phyloP scores from a whole-genome alignment of 345 rosid species.

The Raphanus raphanistrum region DNA sequence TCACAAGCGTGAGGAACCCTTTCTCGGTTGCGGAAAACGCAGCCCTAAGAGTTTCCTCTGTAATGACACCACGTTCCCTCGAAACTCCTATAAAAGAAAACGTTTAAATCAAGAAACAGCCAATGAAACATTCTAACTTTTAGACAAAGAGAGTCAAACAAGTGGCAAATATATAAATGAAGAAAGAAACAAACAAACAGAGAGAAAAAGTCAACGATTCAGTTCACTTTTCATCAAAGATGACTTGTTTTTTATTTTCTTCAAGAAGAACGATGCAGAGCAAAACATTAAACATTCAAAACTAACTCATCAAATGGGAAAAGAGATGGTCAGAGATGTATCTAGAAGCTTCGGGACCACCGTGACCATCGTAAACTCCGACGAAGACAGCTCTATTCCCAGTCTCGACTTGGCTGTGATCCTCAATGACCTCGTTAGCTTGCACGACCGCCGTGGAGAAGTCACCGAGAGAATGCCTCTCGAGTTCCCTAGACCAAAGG shows the following conservation, averaged over 20 bases:
- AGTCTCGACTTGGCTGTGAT: conserved; percentile 84
- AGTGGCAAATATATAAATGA: background rate
- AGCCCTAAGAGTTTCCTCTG: conserved; percentile 68
- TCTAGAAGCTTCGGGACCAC: conserved; percentile 93
- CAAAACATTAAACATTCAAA: too few species aligned
- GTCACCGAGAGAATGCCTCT: conserved; percentile 75
- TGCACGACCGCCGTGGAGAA: conserved; percentile 84
- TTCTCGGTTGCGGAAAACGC: conserved; percentile 84
- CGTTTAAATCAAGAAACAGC: conserved; percentile 14
- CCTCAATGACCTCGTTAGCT: conserved; percentile 84
- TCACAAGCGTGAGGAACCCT: conserved; percentile 87
- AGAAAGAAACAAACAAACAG: conserved; percentile 22
- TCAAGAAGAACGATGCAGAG: too few species aligned
- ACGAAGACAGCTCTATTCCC: conserved; percentile 68
- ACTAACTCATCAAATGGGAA: conserved; percentile 68
- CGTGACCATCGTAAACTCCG: conserved; percentile 96
- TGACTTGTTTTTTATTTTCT: too few species aligned
- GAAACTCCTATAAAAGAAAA: conserved; percentile 53
- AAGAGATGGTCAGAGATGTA: conserved; percentile 82
- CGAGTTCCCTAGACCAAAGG: conserved; percentile 80
- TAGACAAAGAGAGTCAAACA: background rate
- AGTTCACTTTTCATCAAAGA: conserved; percentile 30
- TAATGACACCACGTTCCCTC: conserved; percentile 55
- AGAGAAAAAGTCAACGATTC: conserved; percentile 30
- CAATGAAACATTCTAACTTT: background rate